A percentile compares a stretch with the other conserved stretches of the same genome.
Evolutionary conservation across 2,329 filamentous ascomycete genomes (phyloP).

Genomic region (Trichoderma lentiforme): DNA sequence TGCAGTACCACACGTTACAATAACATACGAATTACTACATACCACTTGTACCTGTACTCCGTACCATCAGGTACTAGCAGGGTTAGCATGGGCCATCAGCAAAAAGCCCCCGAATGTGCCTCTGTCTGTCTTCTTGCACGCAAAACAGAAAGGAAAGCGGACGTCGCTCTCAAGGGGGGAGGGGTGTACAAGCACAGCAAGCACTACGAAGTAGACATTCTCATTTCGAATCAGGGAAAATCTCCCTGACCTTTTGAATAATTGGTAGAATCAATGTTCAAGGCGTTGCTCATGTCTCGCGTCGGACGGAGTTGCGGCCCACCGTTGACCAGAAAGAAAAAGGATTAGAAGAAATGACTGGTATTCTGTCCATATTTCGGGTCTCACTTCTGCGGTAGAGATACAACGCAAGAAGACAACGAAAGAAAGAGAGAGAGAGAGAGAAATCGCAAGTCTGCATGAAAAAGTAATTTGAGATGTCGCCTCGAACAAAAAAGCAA

Average conservation of each 20-base stretch:
- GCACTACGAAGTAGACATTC: neutral
- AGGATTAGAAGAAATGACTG: neutral
- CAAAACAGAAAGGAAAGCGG: slow-evolving; percentile 1
- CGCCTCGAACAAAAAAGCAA: neutral
- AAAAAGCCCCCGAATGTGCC: slow-evolving; percentile 18
- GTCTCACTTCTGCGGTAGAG: neutral
- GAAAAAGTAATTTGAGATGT: neutral
- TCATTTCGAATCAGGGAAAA: slow-evolving; percentile 4
- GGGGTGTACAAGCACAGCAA: slow-evolving; percentile 1
- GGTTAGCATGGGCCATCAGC: slow-evolving; percentile 17
- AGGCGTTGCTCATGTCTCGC: slow-evolving; percentile 15
- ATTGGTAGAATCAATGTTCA: neutral
- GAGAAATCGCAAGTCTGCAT: neutral
- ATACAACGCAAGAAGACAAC: neutral
- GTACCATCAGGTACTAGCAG: slow-evolving; percentile 14
- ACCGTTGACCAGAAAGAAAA: neutral
- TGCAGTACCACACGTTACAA: slow-evolving; percentile 16
- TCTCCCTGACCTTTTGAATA: neutral
- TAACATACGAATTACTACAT: slow-evolving; percentile 6
- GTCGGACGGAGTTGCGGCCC: slow-evolving; percentile 3
- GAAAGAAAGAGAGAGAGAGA: neutral
- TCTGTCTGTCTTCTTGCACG: slow-evolving; percentile 1
- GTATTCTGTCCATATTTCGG: neutral
- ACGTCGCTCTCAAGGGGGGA: neutral
- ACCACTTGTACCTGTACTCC: neutral